Percentiles rank a stretch among this genome's conserved stretches.
These are phyloP conservation scores for Solanum tacnaense DNA, from an alignment of 257 asterid genomes.

Conservation along the genomic window DNA sequence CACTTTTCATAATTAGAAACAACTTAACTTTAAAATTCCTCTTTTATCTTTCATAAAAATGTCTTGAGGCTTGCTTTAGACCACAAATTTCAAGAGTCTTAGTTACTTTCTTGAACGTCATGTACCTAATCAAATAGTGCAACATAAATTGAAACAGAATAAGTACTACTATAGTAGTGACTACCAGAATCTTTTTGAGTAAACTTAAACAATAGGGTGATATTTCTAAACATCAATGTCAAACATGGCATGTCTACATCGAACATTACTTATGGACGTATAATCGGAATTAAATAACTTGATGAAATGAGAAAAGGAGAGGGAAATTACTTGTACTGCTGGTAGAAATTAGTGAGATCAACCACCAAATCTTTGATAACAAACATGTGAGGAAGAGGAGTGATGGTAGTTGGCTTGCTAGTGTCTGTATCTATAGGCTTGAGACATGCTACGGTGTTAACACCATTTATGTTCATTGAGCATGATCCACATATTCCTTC, in stretches of 20 bases:
- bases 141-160: neutral
- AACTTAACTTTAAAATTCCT: neutral
- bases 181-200: neutral
- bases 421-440: slow-evolving; percentile 53
- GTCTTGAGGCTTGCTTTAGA: neutral
- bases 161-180: neutral
- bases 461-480: slow-evolving; percentile 69
- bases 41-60: neutral
- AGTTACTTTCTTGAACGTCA: neutral
- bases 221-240: neutral
- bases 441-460: slow-evolving; percentile 68
- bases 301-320: neutral
- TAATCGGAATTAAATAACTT: neutral
- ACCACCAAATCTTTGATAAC: slow-evolving; percentile 76
- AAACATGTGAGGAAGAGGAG: slow-evolving; percentile 75
- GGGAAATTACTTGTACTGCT: slow-evolving; percentile 52
- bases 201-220: neutral
- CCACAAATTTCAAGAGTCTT: neutral
- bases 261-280: neutral
- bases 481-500: slow-evolving; percentile 84
- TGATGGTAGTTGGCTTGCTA: slow-evolving; percentile 31
- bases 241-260: neutral
- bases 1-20: neutral
- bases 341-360: slow-evolving; percentile 70
- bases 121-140: neutral